These are phyloP conservation scores for Edaphochlamys debaryana DNA, from an alignment of 139 green algal species.

Conservation along the genomic window DNA sequence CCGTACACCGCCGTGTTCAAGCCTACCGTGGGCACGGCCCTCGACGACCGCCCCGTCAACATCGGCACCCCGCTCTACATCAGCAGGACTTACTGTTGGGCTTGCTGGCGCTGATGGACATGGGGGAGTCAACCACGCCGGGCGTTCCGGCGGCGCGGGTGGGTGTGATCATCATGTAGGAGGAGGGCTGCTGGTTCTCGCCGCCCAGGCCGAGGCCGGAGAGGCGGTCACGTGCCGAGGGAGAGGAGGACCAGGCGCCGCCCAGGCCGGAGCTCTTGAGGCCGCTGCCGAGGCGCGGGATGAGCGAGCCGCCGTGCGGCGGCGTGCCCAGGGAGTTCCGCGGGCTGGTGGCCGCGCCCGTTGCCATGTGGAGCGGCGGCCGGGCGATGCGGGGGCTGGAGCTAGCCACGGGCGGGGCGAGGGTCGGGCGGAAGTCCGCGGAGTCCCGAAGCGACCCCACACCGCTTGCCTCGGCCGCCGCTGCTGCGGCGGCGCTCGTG, in stretches of 20 bases:
- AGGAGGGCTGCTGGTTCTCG: conserved; percentile 17
- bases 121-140: too few relatives aligned
- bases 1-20: too few relatives aligned
- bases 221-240: too few relatives aligned
- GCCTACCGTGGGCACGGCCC: too few relatives aligned
- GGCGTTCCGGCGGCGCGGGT: neutral
- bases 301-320: too few relatives aligned
- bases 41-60: too few relatives aligned
- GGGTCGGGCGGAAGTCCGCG: conserved; percentile 3
- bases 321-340: neutral
- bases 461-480: neutral
- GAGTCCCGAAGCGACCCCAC: neutral
- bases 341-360: neutral
- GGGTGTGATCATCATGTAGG: too few relatives aligned
- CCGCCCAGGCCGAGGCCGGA: too few relatives aligned
- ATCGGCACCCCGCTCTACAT: too few relatives aligned
- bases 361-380: neutral
- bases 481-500: neutral
- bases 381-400: neutral
- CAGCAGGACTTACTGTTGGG: too few relatives aligned
- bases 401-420: neutral
- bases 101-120: too few relatives aligned
- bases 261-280: neutral
- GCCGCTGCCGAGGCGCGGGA: neutral
- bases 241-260: neutral